Percentiles rank a stretch among this genome's conserved stretches.
These are phyloP conservation scores for Magnaporthiopsis incrustans DNA, from an alignment of 2,329 filamentous ascomycete species.

Conservation along the genomic window DNA sequence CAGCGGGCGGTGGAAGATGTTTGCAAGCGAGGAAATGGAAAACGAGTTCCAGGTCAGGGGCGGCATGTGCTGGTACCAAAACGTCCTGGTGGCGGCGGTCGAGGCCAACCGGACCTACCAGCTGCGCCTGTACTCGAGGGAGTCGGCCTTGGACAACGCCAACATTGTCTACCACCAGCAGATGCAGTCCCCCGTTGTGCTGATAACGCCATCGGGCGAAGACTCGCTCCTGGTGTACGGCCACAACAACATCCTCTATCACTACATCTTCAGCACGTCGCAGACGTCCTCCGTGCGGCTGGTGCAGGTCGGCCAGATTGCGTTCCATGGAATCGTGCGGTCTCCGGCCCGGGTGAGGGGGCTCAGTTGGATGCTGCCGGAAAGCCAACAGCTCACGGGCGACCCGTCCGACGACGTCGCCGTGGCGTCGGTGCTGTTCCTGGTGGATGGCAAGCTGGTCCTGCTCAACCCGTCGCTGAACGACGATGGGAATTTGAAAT, in stretches of 20 bases:
- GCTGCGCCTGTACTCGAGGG: conserved; percentile 86
- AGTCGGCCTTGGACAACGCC: conserved; percentile 65
- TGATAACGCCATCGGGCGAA: conserved; percentile 81
- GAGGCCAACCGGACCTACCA: conserved; percentile 77
- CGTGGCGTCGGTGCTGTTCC: conserved; percentile 84
- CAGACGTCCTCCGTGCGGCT: conserved; percentile 51
- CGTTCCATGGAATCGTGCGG: conserved; percentile 90
- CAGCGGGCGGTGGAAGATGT: conserved; percentile 93
- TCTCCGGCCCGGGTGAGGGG: conserved; percentile 88
- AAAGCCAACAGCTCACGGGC: conserved; percentile 79
- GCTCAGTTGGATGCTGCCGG: conserved; percentile 91
- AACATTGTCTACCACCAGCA: conserved; percentile 69
- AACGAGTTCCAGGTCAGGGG: conserved; percentile 88
- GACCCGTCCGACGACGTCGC: conserved; percentile 95
- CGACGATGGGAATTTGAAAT: conserved; percentile 79
- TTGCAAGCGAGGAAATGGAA: conserved; percentile 71
- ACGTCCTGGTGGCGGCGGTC: conserved; percentile 88
- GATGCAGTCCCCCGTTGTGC: conserved; percentile 78
- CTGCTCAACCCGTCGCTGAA: conserved; percentile 80
- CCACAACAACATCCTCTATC: conserved; percentile 90
- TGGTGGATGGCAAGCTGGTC: conserved; percentile 96
- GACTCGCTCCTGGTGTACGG: conserved; percentile 96
- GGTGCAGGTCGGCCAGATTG: conserved; percentile 94
- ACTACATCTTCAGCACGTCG: conserved; percentile 67
- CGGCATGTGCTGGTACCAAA: conserved; percentile 98